Evolutionary conservation across 2,329 filamentous ascomycete genomes (phyloP), one percentile per base, ranked within the genome.

Genomic region (Fusarium robinianum): DNA sequence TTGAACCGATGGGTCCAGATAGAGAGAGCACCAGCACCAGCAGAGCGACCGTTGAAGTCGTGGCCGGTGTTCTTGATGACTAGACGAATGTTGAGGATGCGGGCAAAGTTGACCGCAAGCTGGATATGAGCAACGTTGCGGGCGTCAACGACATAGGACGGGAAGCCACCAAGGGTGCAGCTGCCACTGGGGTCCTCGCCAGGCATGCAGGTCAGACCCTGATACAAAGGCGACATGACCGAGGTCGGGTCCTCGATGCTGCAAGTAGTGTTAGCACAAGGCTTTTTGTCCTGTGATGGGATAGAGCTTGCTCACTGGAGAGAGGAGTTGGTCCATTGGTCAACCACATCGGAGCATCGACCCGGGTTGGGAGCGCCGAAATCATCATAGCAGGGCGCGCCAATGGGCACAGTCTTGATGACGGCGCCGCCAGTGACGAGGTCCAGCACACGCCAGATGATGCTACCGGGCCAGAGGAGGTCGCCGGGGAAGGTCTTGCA

Each of bases 1-100:
- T 80, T 75, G 40, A 83, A 71, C 47, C 72, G 63, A 45, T 82
- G 79, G 7, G 74, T 82, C 73, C 81, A 83, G 37, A 84, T 67
- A 4, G 73, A 71, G 4, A 83, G 61, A 0, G 77, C 71, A 2
- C 82, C 82, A 15, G 75, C 76, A n/a, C 81, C 83, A 0, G 79
- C 79, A 11, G 53, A 57, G 1, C 76, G 80, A 22, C 81, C 83
- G 5, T 67, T 63, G 55, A 74, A 76, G 48, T 76, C 73, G 50
- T 78, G 75, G 22, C 75, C 75, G 0, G 74, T 78, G 62, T 77
- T 65, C 40, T 61, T 77, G 41, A 77, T 65, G 5, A 75, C 69
- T 11, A 78, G 57, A 3, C 74, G 72, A 7, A 77, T 53, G 46
- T 75, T 73, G 6, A 65, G 56, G 17, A 66, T 67, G 6, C 69